Conservation (phyloP, 2,329 filamentous ascomycete species). For the Lasiodiplodia citricola region DNA sequence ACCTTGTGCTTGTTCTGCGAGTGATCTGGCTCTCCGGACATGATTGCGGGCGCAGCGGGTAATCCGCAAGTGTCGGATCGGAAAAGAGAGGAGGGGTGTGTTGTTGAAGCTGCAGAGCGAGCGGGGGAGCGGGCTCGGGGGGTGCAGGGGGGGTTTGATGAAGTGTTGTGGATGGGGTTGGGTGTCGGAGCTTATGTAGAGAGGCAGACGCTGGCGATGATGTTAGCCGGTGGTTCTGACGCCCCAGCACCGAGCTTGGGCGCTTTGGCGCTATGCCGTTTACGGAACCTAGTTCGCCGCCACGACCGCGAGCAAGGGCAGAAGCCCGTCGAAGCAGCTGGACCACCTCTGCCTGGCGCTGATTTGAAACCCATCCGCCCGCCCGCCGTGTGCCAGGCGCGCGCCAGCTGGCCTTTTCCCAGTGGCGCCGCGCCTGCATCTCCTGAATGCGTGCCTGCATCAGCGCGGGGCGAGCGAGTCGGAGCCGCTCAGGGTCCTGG, state of each 20-base stretch:
- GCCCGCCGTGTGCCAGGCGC: neutral
- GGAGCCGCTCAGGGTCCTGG: constrained; percentile 15
- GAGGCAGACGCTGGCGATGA: constrained; percentile 26
- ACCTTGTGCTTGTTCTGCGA: constrained; percentile 50
- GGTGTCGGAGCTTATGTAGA: constrained; percentile 21
- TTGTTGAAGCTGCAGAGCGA: constrained; percentile 15
- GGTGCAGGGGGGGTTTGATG: constrained; percentile 18
- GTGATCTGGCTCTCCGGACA: constrained; percentile 59
- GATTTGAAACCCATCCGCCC: constrained; percentile 15
- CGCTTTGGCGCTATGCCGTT: constrained; percentile 18
- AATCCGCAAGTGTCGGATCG: constrained; percentile 1
- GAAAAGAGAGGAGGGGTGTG: constrained; percentile 4
- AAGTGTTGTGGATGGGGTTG: constrained; percentile 7
- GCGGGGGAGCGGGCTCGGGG: constrained; percentile 8
- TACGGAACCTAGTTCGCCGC: constrained; percentile 10
- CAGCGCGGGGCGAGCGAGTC: neutral
- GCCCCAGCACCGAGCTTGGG: constrained; percentile 21
- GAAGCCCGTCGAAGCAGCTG: constrained; percentile 19
- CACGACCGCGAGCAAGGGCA: constrained; percentile 9
- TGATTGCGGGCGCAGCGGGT: constrained; percentile 35
- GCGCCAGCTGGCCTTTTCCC: constrained; percentile 16
- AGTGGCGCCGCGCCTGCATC: neutral
- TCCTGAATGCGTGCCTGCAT: neutral
- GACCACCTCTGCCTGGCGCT: constrained; percentile 1
- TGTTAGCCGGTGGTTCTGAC: constrained; percentile 25